Base-by-base conservation (phyloP, 345 rosid species). In the Salix brachista region DNA sequence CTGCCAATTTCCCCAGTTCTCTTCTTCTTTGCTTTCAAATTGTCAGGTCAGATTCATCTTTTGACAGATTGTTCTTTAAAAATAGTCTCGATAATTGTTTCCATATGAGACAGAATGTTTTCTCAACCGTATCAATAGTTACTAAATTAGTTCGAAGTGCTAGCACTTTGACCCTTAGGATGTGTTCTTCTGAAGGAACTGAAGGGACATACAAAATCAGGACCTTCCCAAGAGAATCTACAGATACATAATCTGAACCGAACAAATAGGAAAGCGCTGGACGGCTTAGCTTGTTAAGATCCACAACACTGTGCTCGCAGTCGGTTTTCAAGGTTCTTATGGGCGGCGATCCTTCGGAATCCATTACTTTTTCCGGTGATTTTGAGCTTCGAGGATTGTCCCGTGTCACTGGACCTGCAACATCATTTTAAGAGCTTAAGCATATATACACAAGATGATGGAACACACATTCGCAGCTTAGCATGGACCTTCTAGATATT, bases 161-260 rank as follows among this genome's bases (percentile, higher is more conserved):
- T 34, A 34, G 6, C 36, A 34, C 36, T 34, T 4, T 34, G 6
- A 34, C 36, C 36, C 36, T 34, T 0, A 34, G 5, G 36, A 34
- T 34, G 6, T 34, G 37, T 34, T 34, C 6, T 5, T 34, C 37
- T 34, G 37, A 34, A 34, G 0, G 37, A 75, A 89, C 78, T 52
- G 77, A 78, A 75, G 97, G 97, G 78, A 88, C 87, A 6, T 89
- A 88, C 69, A 85, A 42, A 75, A 90, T 84, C 18, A 75, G 71
- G 84, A 94, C 94, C 70, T 89, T 86, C 79, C 97, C 96, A 56
- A 82, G 80, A 80, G 82, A 77, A 89, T 90, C 92, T 78, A 94
- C 87, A 5, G 94, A 83, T 56, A 87, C 86, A 75, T 84, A 90
- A 73, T 92, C 96, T 78, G 96, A 91, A 82, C 85, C 80, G 82